Base-by-base conservation (phyloP, 2,329 filamentous ascomycete species). In the Xylaria sp. region DNA sequence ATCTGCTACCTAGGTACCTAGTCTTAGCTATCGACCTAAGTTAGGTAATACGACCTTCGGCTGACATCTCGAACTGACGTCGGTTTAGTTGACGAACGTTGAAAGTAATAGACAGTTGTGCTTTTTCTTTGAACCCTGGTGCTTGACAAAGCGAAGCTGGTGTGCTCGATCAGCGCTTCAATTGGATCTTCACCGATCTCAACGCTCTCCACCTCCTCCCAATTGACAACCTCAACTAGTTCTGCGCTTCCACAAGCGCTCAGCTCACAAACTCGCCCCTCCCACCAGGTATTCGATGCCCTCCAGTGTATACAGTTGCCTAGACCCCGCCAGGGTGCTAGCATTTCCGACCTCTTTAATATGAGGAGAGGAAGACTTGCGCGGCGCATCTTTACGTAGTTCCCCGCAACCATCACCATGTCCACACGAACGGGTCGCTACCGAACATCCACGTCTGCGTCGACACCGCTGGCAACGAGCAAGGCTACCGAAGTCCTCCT, bases 361-460 rank as follows among this genome's bases (percentile, higher is more conserved):
- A 68, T 68, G 66, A 68, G 60, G 56, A 51, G 50, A 60, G 48
- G 21, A 59, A 48, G 42, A 39, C 22, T 44, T 43, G 54, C 26
- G 50, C 48, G 48, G 29, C 52, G 44, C 42, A 51, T 42, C 22
- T 21, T 55, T 59, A 51, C 49, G 50, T 24, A 51, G 50, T 54
- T 24, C 39, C 54, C 47, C 45, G 48, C 56, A 52, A 54, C 53
- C 56, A 47, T 57, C 56, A 79, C 67, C 67, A 84, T 84, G 78
- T 76, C 81, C 57, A 70, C 75, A 54, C 76, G 76, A 59, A 73
- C 78, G 52, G 77, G 82, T 68, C 80, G 85, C 56, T 85, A 85
- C 66, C 82, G 85, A 61, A 86, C 85, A 56, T 87, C 84, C 54
- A 88, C 85, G 39, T 83, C 83, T 55, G 76, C 83, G 56, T 87